Evolutionary conservation across 108 stramenopile genomes (phyloP).

Genomic region (Fistulifera solaris): DNA sequence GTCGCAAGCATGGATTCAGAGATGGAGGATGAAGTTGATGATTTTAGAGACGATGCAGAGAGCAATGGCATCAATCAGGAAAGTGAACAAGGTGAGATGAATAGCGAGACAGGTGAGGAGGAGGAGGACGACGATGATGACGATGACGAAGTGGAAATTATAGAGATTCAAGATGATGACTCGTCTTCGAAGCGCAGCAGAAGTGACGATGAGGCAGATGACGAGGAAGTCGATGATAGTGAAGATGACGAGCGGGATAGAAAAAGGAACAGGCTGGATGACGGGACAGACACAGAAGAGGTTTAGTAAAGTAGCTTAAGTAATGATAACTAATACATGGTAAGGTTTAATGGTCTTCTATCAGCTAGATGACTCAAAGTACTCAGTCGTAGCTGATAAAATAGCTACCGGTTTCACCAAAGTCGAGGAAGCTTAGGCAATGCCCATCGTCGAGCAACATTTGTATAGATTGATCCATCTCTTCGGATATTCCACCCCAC

Average conservation of each 20-base stretch:
- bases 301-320: too few species aligned
- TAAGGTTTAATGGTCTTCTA: too few species aligned
- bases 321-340: too few species aligned
- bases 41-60: not conserved
- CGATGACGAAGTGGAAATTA: not conserved
- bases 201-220: too few species aligned
- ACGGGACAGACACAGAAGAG: too few species aligned
- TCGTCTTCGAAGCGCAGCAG: too few species aligned
- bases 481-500: constrained; percentile 65
- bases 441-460: constrained; percentile 34
- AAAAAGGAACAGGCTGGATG: too few species aligned
- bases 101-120: not conserved
- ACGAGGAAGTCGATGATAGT: too few species aligned
- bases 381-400: constrained; percentile 49
- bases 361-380: too few species aligned
- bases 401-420: constrained; percentile 64
- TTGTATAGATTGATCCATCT: constrained; percentile 38
- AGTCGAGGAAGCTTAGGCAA: constrained; percentile 54
- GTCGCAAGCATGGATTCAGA: not conserved
- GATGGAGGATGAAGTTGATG: not conserved
- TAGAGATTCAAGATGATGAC: constrained; percentile 8
- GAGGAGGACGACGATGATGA: not conserved
- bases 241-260: too few species aligned
- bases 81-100: not conserved
- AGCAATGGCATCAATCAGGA: not conserved